Evolutionary conservation across 2,329 filamentous ascomycete genomes (phyloP).

Genomic region (Colletotrichum liaoningense): DNA sequence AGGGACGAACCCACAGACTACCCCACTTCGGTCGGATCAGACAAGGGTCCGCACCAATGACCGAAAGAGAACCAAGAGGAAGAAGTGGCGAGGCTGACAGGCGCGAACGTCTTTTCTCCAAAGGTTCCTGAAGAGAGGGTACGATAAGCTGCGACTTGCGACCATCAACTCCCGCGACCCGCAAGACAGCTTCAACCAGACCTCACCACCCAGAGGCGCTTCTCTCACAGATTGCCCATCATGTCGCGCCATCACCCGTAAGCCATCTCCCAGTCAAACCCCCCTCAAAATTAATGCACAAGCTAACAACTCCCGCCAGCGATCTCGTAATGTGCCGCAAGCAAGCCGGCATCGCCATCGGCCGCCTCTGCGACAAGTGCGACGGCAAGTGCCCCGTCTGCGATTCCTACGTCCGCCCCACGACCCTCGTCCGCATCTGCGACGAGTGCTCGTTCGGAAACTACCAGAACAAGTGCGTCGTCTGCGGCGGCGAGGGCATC

Average conservation of each 20-base stretch:
- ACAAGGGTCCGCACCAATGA: conserved; percentile 24
- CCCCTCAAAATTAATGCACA: conserved; percentile 28
- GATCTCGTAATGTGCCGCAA: conserved; percentile 99
- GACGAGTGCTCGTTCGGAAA: conserved; percentile 99
- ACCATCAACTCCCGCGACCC: neutral
- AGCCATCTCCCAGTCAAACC: conserved; percentile 45
- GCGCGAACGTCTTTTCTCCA: conserved; percentile 38
- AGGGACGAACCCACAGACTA: neutral
- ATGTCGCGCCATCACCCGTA: conserved; percentile 97
- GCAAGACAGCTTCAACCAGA: conserved; percentile 16
- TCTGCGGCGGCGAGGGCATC: conserved; percentile 98
- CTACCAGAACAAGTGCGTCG: conserved; percentile 99
- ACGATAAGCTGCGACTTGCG: conserved; percentile 3
- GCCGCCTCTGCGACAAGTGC: conserved; percentile 99
- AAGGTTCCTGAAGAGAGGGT: neutral
- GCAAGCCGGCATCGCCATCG: conserved; percentile 96
- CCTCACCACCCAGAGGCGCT: conserved; percentile 4
- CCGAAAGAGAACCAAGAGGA: conserved; percentile 26
- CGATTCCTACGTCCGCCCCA: conserved; percentile 98
- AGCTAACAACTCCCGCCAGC: conserved; percentile 56
- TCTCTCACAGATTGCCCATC: conserved; percentile 41
- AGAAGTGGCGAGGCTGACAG: conserved; percentile 58
- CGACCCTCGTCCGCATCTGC: conserved; percentile 96
- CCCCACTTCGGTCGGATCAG: conserved; percentile 19
- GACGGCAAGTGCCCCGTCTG: conserved; percentile 99